These are phyloP conservation scores for Amanita subjunquillea DNA, from an alignment of 768 basidiomycete genomes.

Conservation along the genomic window DNA sequence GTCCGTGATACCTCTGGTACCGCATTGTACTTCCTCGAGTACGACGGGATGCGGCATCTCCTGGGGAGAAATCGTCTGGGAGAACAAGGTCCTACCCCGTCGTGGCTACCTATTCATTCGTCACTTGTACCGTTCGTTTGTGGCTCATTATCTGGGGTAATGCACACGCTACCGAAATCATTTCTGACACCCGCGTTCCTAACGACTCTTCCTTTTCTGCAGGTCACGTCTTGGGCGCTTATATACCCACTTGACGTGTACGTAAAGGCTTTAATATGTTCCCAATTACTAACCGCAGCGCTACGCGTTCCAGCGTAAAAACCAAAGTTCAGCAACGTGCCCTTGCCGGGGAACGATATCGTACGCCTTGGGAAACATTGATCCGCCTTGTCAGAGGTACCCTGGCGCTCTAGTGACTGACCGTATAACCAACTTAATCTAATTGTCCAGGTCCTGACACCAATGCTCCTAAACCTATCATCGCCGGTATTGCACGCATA, in stretches of 20 bases:
- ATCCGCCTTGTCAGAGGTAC: slow-evolving; percentile 72
- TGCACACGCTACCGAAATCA: slow-evolving; percentile 8
- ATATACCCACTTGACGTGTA: slow-evolving; percentile 95
- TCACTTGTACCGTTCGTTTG: slow-evolving; percentile 86
- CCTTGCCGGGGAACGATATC: slow-evolving; percentile 66
- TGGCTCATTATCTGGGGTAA: slow-evolving; percentile 81
- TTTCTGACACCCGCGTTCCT: slow-evolving; percentile 19
- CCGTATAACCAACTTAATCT: not conserved
- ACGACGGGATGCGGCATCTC: slow-evolving; percentile 84
- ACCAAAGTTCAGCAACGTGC: slow-evolving; percentile 95
- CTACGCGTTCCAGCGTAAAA: slow-evolving; percentile 49
- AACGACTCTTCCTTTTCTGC: slow-evolving; percentile 16
- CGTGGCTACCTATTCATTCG: slow-evolving; percentile 75
- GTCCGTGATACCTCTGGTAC: slow-evolving; percentile 88
- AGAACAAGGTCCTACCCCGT: slow-evolving; percentile 73
- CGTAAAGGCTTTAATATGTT: slow-evolving; percentile 15
- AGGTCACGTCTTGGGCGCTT: slow-evolving; percentile 74
- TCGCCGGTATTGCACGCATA: slow-evolving; percentile 71
- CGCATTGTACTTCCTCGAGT: slow-evolving; percentile 87
- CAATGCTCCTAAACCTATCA: slow-evolving; percentile 60
- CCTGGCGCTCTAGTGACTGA: slow-evolving; percentile 3
- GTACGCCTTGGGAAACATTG: slow-evolving; percentile 66
- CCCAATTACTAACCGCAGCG: not conserved
- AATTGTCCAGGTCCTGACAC: slow-evolving; percentile 61
- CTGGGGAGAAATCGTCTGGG: slow-evolving; percentile 70